Evolutionary conservation across 2,329 filamentous ascomycete genomes (phyloP).

Genomic region (Epichloe baconii): DNA sequence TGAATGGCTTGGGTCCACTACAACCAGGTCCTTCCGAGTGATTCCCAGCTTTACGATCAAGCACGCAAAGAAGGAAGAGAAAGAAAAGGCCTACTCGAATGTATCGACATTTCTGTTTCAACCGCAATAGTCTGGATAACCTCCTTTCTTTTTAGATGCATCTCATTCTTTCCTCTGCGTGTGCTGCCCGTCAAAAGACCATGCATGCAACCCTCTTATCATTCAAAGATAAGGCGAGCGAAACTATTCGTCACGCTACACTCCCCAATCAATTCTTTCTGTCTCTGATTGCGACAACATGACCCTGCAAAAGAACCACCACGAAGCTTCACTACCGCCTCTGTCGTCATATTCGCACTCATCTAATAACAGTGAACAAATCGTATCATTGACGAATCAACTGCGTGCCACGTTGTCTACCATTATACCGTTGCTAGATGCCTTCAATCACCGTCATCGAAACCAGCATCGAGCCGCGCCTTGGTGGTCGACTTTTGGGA

Average conservation of each 20-base stretch:
- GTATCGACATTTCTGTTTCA: no score
- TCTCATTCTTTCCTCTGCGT: no score
- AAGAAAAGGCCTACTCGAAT: neutral
- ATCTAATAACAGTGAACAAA: neutral
- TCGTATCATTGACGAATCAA: constrained; percentile 5
- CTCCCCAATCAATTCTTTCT: neutral
- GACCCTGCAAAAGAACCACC: neutral
- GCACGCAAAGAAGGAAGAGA: neutral
- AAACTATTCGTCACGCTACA: neutral
- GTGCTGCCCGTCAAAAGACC: no score
- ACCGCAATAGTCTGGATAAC: no score
- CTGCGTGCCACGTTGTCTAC: constrained; percentile 22
- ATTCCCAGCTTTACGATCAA: neutral
- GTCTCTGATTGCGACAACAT: neutral
- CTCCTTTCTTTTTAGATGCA: no score
- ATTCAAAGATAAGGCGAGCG: no score
- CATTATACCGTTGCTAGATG: constrained; percentile 46
- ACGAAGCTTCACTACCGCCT: neutral
- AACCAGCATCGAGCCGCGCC: constrained; percentile 75
- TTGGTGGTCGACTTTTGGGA: constrained; percentile 68
- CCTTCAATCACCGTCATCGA: constrained; percentile 70
- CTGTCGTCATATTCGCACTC: neutral
- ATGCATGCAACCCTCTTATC: no score
- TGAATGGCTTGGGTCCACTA: no score
- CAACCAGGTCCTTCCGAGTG: no score